phyloP scores from a whole-genome alignment of 116 monocot species.

The Zostera marina region DNA sequence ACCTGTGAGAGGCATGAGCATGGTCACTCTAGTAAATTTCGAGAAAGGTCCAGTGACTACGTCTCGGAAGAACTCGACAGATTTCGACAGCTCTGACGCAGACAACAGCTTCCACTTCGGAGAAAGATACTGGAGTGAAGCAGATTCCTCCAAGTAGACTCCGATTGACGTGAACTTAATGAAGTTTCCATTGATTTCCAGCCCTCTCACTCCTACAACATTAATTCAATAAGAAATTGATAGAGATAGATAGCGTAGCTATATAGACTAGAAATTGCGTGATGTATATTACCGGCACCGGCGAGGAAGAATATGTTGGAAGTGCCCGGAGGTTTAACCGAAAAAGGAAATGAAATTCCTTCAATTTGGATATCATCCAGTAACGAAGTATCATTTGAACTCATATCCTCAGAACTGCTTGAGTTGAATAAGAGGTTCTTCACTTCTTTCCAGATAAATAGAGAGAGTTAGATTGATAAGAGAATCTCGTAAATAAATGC shows the following conservation, averaged over 20 bases:
- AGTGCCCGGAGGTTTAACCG: background rate
- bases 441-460: too few species aligned
- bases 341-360: background rate
- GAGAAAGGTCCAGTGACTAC: conserved; percentile 52
- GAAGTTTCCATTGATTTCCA: conserved; percentile 48
- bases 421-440: too few species aligned
- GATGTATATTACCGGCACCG: background rate
- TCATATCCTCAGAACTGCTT: background rate
- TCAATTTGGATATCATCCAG: background rate
- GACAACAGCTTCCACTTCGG: conserved; percentile 52
- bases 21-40: conserved; percentile 54
- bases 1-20: conserved; percentile 77
- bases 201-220: conserved; percentile 44
- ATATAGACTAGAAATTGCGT: background rate
- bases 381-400: too few species aligned
- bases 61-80: conserved; percentile 41
- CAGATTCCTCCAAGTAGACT: conserved; percentile 43
- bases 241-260: background rate
- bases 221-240: background rate
- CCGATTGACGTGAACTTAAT: conserved; percentile 62
- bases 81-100: conserved; percentile 28
- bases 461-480: too few species aligned
- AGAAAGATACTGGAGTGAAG: conserved; percentile 23
- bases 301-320: conserved; percentile 6
- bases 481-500: too few species aligned